Conservation (phyloP, 495 filamentous ascomycete genomes). For the Ramalina intermedia region DNA sequence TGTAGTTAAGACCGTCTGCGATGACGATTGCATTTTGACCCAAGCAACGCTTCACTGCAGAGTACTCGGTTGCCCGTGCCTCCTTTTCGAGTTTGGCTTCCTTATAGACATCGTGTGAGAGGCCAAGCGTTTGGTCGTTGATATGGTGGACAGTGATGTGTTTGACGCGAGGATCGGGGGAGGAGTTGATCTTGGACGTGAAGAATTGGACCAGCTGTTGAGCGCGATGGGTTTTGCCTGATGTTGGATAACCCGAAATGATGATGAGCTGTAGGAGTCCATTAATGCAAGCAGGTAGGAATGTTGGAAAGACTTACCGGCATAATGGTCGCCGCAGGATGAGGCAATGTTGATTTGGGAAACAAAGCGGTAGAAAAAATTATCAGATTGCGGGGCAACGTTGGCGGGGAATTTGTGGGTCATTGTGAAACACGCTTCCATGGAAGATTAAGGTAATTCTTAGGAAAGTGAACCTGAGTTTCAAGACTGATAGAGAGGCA, state of each 20-base stretch:
- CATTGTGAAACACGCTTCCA: no score
- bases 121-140: conserved; percentile 48
- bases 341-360: no score
- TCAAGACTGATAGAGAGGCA: no score
- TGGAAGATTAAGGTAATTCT: no score
- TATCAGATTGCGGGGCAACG: no score
- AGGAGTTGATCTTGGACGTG: conserved; percentile 27
- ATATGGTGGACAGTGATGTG: conserved; percentile 52
- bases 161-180: conserved; percentile 34
- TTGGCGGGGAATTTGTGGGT: no score
- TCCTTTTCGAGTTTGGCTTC: conserved; percentile 71
- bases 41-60: conserved; percentile 71
- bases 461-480: no score
- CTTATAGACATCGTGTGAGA: conserved; percentile 44
- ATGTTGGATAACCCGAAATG: conserved; percentile 81
- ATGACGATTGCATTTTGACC: conserved; percentile 72
- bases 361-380: no score
- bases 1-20: conserved; percentile 86
- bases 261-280: conserved; percentile 59
- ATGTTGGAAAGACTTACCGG: no score
- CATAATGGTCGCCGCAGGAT: no score
- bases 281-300: no score
- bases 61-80: conserved; percentile 72
- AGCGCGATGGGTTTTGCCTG: conserved; percentile 82
- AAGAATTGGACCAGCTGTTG: conserved; percentile 61